Conservation (phyloP, 2,329 filamentous ascomycete genomes). For the Bipolaris victoriae region DNA sequence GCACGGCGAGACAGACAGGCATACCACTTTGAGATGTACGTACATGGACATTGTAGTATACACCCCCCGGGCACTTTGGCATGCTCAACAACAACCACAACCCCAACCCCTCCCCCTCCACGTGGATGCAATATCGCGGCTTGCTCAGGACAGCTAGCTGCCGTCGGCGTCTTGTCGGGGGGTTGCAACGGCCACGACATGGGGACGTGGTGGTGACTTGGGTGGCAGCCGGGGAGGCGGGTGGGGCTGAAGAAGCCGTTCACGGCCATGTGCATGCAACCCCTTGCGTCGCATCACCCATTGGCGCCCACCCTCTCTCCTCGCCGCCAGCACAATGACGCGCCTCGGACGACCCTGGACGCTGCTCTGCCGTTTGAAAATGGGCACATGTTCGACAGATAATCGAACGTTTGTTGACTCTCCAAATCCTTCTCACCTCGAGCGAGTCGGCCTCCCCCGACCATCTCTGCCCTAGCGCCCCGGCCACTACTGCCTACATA, state of each 20-base stretch:
- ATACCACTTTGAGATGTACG: no score
- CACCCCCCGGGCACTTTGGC: background rate
- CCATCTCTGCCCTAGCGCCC: slow-evolving; percentile 37
- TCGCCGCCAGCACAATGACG: slow-evolving; percentile 11
- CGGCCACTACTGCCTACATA: slow-evolving; percentile 26
- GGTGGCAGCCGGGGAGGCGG: slow-evolving; percentile 21
- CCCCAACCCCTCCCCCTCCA: background rate
- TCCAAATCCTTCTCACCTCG: slow-evolving; percentile 19
- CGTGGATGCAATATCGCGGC: background rate
- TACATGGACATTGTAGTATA: no score
- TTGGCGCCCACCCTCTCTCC: slow-evolving; percentile 30
- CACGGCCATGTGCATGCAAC: slow-evolving; percentile 15
- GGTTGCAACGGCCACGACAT: background rate
- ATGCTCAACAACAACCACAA: background rate
- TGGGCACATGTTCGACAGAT: slow-evolving; percentile 33
- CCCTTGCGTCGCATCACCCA: slow-evolving; percentile 34
- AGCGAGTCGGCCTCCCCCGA: slow-evolving; percentile 14
- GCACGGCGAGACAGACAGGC: no score
- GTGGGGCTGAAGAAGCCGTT: slow-evolving; percentile 12
- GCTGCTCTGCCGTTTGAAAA: slow-evolving; percentile 27
- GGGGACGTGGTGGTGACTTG: background rate
- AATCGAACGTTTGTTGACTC: slow-evolving; percentile 23
- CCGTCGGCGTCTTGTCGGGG: background rate
- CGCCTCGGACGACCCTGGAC: slow-evolving; percentile 17
- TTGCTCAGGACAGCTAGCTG: background rate